phyloP scores from a whole-genome alignment of 495 filamentous ascomycete genomes.

The Lepidopterella palustris region DNA sequence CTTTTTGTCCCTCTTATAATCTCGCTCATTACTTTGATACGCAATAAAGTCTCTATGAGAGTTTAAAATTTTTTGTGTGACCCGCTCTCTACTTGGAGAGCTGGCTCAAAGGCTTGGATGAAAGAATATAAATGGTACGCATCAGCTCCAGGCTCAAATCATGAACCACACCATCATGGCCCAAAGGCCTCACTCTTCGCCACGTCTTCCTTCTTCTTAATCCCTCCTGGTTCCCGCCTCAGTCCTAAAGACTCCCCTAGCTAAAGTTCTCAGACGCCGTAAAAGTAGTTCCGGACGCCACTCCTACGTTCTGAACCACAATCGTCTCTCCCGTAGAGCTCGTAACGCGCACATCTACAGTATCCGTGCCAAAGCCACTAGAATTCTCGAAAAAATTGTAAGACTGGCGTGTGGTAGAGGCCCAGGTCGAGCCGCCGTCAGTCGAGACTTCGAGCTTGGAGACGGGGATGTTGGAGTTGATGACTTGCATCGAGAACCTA shows the following conservation, averaged over 20 bases:
- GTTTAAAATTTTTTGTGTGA: too few relatives aligned
- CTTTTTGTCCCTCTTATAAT: too few relatives aligned
- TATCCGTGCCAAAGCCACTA: constrained; percentile 47
- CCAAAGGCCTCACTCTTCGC: too few relatives aligned
- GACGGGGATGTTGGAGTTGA: constrained; percentile 51
- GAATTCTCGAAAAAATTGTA: constrained; percentile 58
- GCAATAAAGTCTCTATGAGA: too few relatives aligned
- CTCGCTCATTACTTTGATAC: too few relatives aligned
- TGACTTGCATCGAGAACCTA: constrained; percentile 47
- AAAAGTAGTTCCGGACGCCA: neutral
- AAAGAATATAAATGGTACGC: too few relatives aligned
- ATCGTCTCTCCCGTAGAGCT: constrained; percentile 43
- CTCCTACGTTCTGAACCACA: constrained; percentile 21
- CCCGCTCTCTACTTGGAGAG: too few relatives aligned
- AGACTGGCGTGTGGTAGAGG: constrained; percentile 41
- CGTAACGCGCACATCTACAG: constrained; percentile 49
- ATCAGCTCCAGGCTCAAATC: too few relatives aligned
- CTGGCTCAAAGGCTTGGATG: too few relatives aligned
- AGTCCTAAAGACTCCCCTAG: neutral
- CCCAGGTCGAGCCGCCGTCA: constrained; percentile 50
- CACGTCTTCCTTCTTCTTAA: too few relatives aligned
- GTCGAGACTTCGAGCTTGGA: constrained; percentile 50
- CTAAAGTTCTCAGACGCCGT: constrained; percentile 22
- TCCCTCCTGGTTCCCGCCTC: too few relatives aligned
- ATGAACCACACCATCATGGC: too few relatives aligned